Evolutionary conservation across 345 rosid species (phyloP).

Genomic region (Geranium rotundifolium): DNA sequence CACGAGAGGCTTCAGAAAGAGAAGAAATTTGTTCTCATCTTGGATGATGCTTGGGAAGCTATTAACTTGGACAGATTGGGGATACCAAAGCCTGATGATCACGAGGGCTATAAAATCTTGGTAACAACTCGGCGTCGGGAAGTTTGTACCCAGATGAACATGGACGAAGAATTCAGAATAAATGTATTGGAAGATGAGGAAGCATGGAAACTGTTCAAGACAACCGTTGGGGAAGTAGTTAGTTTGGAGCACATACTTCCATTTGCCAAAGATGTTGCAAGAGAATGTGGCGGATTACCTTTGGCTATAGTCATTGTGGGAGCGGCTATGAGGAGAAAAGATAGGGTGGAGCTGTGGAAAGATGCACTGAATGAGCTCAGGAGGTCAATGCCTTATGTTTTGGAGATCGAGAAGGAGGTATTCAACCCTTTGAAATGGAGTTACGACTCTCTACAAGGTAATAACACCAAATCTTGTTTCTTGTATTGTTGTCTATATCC

Average conservation of each 20-base stretch:
- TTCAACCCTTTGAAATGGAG: slow-evolving; percentile 17
- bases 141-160: slow-evolving; percentile 19
- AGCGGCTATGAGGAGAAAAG: slow-evolving; percentile 14
- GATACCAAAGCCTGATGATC: slow-evolving; percentile 9
- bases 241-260: slow-evolving; percentile 1
- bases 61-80: slow-evolving; percentile 15
- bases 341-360: slow-evolving; percentile 18
- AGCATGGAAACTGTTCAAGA: slow-evolving; percentile 15
- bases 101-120: slow-evolving; percentile 11
- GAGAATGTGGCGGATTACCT: slow-evolving; percentile 18
- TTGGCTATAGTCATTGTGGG: slow-evolving; percentile 16
- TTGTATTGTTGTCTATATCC: slow-evolving; percentile 25
- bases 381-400: slow-evolving; percentile 8
- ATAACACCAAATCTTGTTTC: slow-evolving; percentile 17
- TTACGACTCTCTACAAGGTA: slow-evolving; percentile 18
- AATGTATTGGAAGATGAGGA: slow-evolving; percentile 11
- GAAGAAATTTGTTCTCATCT: slow-evolving; percentile 15
- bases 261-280: slow-evolving; percentile 15
- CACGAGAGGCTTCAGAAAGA: not conserved
- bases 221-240: slow-evolving; percentile 11
- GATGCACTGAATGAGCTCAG: slow-evolving; percentile 15
- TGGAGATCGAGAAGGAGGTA: slow-evolving; percentile 15
- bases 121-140: slow-evolving; percentile 14
- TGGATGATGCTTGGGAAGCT: slow-evolving; percentile 22
- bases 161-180: slow-evolving; percentile 12